phyloP scores from a whole-genome alignment of 345 rosid species.

The Populus pruinosa region DNA sequence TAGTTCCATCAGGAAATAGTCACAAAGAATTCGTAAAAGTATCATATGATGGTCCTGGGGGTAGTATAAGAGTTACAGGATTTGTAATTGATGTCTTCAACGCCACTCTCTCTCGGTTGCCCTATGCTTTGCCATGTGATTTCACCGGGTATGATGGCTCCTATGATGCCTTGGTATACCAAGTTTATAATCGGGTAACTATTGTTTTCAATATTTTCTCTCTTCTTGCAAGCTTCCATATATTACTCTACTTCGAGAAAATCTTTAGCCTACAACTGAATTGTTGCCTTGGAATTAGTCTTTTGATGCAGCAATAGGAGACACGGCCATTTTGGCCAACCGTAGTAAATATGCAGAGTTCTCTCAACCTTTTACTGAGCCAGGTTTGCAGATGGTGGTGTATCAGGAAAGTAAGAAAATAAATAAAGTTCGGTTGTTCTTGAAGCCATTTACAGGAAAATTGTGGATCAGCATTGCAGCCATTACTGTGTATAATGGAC shows the following conservation, averaged over 20 bases:
- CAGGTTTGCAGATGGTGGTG: slow-evolving; percentile 19
- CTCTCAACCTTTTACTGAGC: slow-evolving; percentile 28
- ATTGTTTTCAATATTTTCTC: too few relatives aligned
- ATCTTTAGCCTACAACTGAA: too few relatives aligned
- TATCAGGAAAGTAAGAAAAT: neutral
- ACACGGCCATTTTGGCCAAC: slow-evolving; percentile 23
- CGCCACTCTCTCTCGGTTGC: neutral
- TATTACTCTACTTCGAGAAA: too few relatives aligned
- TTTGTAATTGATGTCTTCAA: too few relatives aligned
- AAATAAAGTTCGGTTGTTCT: slow-evolving; percentile 21
- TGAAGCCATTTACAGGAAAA: slow-evolving; percentile 17
- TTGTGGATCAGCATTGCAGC: slow-evolving; percentile 19
- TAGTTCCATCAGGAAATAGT: slow-evolving; percentile 10
- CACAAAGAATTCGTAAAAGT: slow-evolving; percentile 21
- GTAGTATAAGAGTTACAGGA: slow-evolving; percentile 2
- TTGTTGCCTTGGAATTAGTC: neutral
- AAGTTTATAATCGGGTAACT: neutral
- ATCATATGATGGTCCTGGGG: neutral
- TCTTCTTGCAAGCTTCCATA: too few relatives aligned
- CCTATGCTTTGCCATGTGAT: slow-evolving; percentile 9
- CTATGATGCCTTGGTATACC: slow-evolving; percentile 15
- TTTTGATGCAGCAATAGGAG: slow-evolving; percentile 27
- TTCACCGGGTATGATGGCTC: slow-evolving; percentile 12
- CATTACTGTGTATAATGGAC: neutral
- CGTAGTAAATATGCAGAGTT: slow-evolving; percentile 12